Evolutionary conservation across 352 stramenopile species (phyloP).

Genomic region (Globisporangium megalacanthum): DNA sequence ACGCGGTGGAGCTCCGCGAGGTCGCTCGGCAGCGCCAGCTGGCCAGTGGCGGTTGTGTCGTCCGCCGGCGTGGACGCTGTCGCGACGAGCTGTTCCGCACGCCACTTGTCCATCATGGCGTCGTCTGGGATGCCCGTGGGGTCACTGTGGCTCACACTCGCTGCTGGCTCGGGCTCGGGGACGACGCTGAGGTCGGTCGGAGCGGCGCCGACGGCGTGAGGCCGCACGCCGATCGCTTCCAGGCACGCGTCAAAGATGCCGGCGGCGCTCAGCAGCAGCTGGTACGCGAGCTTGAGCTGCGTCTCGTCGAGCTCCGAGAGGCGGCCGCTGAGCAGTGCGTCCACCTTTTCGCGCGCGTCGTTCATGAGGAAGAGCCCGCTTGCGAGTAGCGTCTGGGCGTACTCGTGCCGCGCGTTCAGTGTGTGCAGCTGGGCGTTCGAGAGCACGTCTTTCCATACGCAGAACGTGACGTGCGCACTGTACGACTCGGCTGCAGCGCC

Average conservation of each 20-base stretch:
- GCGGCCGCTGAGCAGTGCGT: slow-evolving; percentile 29
- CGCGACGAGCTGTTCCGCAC: slow-evolving; percentile 35
- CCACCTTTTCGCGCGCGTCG: slow-evolving; percentile 35
- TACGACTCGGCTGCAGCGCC: slow-evolving; percentile 1
- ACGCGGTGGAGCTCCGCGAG: slow-evolving; percentile 40
- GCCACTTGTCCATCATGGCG: slow-evolving; percentile 50
- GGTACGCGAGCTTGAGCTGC: slow-evolving; percentile 66
- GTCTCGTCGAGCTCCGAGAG: slow-evolving; percentile 46
- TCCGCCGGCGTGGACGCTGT: background rate
- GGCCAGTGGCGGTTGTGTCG: background rate
- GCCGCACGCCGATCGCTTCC: slow-evolving; percentile 25
- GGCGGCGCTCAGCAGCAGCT: slow-evolving; percentile 50
- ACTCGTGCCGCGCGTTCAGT: slow-evolving; percentile 48
- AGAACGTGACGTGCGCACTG: slow-evolving; percentile 44
- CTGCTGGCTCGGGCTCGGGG: slow-evolving; percentile 4
- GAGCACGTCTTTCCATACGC: slow-evolving; percentile 50
- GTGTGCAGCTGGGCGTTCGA: slow-evolving; percentile 35
- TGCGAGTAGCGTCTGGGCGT: slow-evolving; percentile 45
- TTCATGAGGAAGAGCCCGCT: slow-evolving; percentile 38
- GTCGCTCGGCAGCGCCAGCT: slow-evolving; percentile 9
- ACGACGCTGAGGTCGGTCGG: slow-evolving; percentile 23
- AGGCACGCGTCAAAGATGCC: slow-evolving; percentile 53
- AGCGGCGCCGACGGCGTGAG: slow-evolving; percentile 25
- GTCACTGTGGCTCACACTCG: background rate
- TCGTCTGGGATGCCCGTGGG: slow-evolving; percentile 17